A percentile compares a stretch with the other conserved stretches of the same genome.
phyloP scores from a whole-genome alignment of 1,284 basidiomycete genomes.

The Ceraceosorus bombacis region DNA sequence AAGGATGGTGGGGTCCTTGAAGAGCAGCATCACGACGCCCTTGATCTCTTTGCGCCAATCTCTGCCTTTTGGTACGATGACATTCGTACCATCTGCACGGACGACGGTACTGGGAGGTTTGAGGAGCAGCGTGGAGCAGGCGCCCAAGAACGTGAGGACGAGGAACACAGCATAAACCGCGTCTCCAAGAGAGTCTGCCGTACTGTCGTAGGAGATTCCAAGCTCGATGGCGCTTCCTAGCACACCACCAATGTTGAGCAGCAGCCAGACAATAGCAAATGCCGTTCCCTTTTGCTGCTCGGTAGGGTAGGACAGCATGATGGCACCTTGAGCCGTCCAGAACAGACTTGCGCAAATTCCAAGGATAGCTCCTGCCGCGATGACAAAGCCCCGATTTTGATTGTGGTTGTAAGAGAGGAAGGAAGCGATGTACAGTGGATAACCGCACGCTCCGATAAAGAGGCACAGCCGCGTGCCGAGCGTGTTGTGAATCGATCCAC shows the following conservation, averaged over 20 bases:
- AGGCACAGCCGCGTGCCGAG: conserved; percentile 67
- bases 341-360: conserved; percentile 74
- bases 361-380: conserved; percentile 69
- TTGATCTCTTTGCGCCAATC: conserved; percentile 30
- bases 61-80: conserved; percentile 27
- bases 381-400: conserved; percentile 50
- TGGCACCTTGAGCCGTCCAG: conserved; percentile 60
- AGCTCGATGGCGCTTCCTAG: conserved; percentile 63
- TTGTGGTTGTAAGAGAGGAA: conserved; percentile 55
- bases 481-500: conserved; percentile 59
- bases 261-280: conserved; percentile 66
- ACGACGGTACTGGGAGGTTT: conserved; percentile 29
- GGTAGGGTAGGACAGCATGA: conserved; percentile 60
- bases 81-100: conserved; percentile 29
- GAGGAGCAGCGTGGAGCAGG: conserved; percentile 20
- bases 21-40: conserved; percentile 27
- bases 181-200: conserved; percentile 6
- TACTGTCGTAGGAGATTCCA: conserved; percentile 30
- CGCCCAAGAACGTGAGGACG: conserved; percentile 31
- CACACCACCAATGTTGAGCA: conserved; percentile 62
- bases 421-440: conserved; percentile 58
- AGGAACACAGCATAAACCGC: conserved; percentile 32
- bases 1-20: conserved; percentile 32
- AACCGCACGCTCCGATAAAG: conserved; percentile 58
- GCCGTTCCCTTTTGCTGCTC: conserved; percentile 22